Base-by-base conservation (phyloP, 179 eudicot genomes). In the Dionaea muscipula region DNA sequence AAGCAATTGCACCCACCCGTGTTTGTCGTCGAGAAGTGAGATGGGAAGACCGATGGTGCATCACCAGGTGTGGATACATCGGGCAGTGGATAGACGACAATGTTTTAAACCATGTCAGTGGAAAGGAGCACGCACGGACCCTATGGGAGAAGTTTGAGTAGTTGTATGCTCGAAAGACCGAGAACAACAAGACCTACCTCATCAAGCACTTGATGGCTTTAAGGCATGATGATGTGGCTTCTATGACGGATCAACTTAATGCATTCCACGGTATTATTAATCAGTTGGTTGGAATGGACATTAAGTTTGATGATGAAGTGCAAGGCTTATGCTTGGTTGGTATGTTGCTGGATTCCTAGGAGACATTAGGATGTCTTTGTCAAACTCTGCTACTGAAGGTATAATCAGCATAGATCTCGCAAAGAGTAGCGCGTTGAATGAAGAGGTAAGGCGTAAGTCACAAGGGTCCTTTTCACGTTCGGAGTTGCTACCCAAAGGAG, bases 121-220 rank as follows among this genome's bases (percentile, higher is more conserved):
- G 19, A 18, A 71, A 65, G 24, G 45, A 31, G 15, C 21, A 65
- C 44, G 66, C 66, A 17, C 50, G 40, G 13, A 18, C 44, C 11
- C 26, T 71, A 26, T 68, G 67, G 72, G 21, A 19, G 2, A 66
- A 61, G 20, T 61, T 71, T 57, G 61, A 62, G 31, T 16, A 44
- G 21, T 43, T 66, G 24, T 66, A 71, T 57, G 68, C 68, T n/a
- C 37, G 52, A 2, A 66, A 71, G 33, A 61, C 36, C 2, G 57
- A 60, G 0, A 71, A 65, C 28, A 65, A 70, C 22, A 60, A 70
- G 15, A 26, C 65, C 51, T 65, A 12, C 31, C 31, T 60, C 15
- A 44, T 66, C 18, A 71, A 56, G 15, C 35, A 56, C 2, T 23
- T 70, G 60, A 40, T 59, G 53, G 35, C 12, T 15, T 45, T 70